Base-by-base conservation (phyloP, 2,329 filamentous ascomycete genomes). In the Diaporthe capsici region DNA sequence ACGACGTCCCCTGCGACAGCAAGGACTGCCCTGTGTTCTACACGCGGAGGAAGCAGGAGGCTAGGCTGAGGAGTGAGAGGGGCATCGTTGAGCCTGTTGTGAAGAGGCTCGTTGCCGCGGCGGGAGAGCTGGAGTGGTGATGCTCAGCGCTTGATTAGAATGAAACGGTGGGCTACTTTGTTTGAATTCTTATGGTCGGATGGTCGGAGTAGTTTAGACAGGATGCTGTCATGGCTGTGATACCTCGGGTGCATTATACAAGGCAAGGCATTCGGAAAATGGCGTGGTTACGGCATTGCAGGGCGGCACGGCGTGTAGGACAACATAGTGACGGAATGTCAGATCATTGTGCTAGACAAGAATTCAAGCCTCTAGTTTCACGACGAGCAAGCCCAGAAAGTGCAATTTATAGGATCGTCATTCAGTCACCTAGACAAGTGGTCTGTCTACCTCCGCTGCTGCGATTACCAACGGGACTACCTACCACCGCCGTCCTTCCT, bases 21-120 rank as follows among this genome's bases (percentile, higher is more conserved):
- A 92, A 94, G 82, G 96, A 98, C 84, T 99, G 97, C 82, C 94
- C 96, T 0, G 95, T 98, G 0, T 98, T 98, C 79, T 98, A 98
- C 84, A 92, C 92, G 44, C 85, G 95, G 20, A 89, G 91, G 72
- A 93, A 92, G 82, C 92, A 94, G 81, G 83, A 83, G 31, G 88
- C 88, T 13, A 87, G 84, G 79, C 82, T 87, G 61, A 81, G 83
- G 49, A 82, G 82, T 3, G 86, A 88, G 80, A 85, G 81, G 79
- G 80, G 80, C 61, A 80, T 83, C 22, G 77, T 83, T 13, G 83
- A 82, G 77, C 83, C 83, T 15, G 81, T 84, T 37, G 72, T 87
- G 12, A 79, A 78, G 76, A 76, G 79, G 77, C 79, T 87, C 37
- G 81, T 83, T 20, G 80, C 80, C 57, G 78, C 77, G 61, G 75